Evolutionary conservation across 192 early-diverging fungal genomes (phyloP).

Genomic region (Coemansia sp.): DNA sequence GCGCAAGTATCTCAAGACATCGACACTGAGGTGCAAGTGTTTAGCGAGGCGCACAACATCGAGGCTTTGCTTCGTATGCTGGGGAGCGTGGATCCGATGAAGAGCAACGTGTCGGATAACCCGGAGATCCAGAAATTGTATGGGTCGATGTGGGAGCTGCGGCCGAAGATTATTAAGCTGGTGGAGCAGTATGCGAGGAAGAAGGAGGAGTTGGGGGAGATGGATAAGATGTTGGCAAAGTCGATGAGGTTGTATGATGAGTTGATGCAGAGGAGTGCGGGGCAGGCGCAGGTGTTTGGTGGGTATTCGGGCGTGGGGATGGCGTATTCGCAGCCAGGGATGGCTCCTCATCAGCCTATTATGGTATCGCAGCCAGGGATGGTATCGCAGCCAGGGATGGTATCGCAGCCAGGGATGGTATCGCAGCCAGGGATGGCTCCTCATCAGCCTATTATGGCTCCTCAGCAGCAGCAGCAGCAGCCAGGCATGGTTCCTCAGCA

Average conservation of each 20-base stretch:
- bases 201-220: constrained; percentile 60
- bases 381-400: too few species aligned
- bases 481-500: background rate
- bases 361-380: too few species aligned
- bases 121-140: constrained; percentile 81
- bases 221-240: constrained; percentile 40
- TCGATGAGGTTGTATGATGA: constrained; percentile 44
- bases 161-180: constrained; percentile 82
- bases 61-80: constrained; percentile 75
- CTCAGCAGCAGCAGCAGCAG: constrained; percentile 10
- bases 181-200: constrained; percentile 80
- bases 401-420: too few species aligned
- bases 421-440: background rate
- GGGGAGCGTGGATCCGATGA: constrained; percentile 69
- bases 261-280: constrained; percentile 37
- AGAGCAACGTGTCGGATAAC: constrained; percentile 86
- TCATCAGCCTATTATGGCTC: background rate
- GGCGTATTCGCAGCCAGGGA: too few species aligned
- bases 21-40: constrained; percentile 65
- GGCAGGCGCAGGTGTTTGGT: background rate
- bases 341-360: too few species aligned
- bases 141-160: constrained; percentile 70
- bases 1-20: constrained; percentile 56
- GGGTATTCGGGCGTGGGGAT: too few species aligned
- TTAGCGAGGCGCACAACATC: constrained; percentile 70